Percentiles rank a stretch among this genome's conserved stretches.
These are phyloP conservation scores for Polychytrium aggregatum DNA, from an alignment of 192 early-diverging fungal genomes.

Conservation along the genomic window DNA sequence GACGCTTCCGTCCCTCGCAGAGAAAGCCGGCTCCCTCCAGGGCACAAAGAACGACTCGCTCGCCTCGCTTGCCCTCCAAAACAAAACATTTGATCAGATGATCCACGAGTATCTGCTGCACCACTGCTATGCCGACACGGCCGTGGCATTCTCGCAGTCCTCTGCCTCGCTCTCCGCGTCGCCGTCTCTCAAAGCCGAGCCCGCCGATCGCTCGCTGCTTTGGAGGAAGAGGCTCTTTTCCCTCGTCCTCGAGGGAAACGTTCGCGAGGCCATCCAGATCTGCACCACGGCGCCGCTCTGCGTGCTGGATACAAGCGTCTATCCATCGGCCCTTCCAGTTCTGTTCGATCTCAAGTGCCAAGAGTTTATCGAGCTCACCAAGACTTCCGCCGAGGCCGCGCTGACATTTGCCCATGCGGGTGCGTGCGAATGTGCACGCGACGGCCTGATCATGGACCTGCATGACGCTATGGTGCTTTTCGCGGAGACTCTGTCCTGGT, in stretches of 20 bases:
- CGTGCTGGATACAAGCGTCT: too few species aligned
- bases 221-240: constrained; percentile 19
- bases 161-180: too few species aligned
- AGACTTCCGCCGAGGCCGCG: constrained; percentile 30
- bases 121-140: constrained; percentile 57
- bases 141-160: constrained; percentile 28
- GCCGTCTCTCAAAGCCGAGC: background rate
- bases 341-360: constrained; percentile 53
- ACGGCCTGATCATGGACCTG: background rate
- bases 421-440: constrained; percentile 1
- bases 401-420: constrained; percentile 48
- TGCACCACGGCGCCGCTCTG: too few species aligned
- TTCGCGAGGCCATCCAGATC: constrained; percentile 28
- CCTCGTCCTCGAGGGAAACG: constrained; percentile 16
- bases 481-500: too few species aligned
- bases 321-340: constrained; percentile 35
- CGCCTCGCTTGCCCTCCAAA: too few species aligned
- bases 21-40: too few species aligned
- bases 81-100: constrained; percentile 28
- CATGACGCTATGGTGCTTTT: too few species aligned
- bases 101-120: constrained; percentile 57
- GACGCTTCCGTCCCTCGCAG: too few species aligned
- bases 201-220: constrained; percentile 14
- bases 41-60: too few species aligned
- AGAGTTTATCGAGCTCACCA: constrained; percentile 50